Percentiles rank a stretch among this genome's conserved stretches.
Evolutionary conservation across 371 early-diverging fungal species (phyloP).

Genomic region (Circinella minor): DNA sequence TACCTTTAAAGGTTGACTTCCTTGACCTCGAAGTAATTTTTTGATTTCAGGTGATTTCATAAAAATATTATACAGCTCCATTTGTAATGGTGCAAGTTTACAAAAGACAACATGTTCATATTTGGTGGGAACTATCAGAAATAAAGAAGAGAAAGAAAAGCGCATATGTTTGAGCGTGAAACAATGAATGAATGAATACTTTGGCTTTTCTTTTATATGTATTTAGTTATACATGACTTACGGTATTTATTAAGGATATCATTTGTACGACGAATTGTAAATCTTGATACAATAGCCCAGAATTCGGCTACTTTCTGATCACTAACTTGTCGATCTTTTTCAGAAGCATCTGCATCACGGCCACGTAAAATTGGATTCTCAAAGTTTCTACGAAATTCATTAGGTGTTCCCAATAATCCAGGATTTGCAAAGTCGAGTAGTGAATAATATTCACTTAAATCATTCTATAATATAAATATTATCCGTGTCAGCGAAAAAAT

Average conservation of each 20-base stretch:
- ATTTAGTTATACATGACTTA: conserved; percentile 44
- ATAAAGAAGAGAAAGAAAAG: neutral
- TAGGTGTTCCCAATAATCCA: conserved; percentile 90
- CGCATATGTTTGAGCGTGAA: neutral
- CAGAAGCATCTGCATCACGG: conserved; percentile 89
- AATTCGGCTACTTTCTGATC: conserved; percentile 89
- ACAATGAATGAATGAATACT: neutral
- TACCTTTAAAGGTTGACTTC: conserved; percentile 75
- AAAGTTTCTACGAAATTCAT: conserved; percentile 90
- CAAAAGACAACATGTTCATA: conserved; percentile 98
- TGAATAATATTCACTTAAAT: conserved; percentile 94
- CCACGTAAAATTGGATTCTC: conserved; percentile 94
- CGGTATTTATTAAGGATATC: conserved; percentile 94
- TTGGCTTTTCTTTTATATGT: no score
- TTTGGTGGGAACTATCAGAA: conserved; percentile 82
- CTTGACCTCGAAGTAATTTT: conserved; percentile 62
- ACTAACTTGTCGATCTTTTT: conserved; percentile 79
- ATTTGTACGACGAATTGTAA: conserved; percentile 95
- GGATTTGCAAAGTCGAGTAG: conserved; percentile 95
- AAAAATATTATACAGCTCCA: conserved; percentile 82
- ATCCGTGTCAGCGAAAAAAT: no score
- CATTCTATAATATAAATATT: conserved; percentile 63
- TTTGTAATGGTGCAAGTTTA: conserved; percentile 77
- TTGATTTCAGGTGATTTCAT: conserved; percentile 81
- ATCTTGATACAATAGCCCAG: conserved; percentile 84